phyloP scores from a whole-genome alignment of 768 basidiomycete species.

The Trametes punicea region DNA sequence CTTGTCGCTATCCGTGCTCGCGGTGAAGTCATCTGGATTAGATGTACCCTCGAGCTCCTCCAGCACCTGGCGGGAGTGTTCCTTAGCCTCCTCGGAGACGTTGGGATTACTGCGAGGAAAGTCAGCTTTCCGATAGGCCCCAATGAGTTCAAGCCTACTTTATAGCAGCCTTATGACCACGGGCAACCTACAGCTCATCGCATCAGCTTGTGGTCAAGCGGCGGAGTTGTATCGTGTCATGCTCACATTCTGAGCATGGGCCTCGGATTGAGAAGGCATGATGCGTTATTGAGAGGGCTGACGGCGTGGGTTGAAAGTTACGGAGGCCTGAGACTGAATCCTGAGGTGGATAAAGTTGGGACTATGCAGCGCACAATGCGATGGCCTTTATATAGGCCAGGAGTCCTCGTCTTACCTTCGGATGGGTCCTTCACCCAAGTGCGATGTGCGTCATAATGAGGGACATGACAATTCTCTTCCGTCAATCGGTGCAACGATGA shows the following conservation, averaged over 20 bases:
- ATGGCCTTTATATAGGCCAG: not conserved
- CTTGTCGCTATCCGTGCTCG: constrained; percentile 6
- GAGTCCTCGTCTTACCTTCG: not conserved
- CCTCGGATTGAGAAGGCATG: constrained; percentile 6
- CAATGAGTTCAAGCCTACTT: not conserved
- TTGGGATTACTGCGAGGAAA: constrained; percentile 26
- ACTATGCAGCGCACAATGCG: not conserved
- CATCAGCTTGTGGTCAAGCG: not conserved
- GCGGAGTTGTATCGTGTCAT: not conserved
- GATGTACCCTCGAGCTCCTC: constrained; percentile 18
- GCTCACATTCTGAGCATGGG: constrained; percentile 12
- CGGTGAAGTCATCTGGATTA: constrained; percentile 8
- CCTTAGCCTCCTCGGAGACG: constrained; percentile 29
- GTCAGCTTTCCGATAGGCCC: not conserved
- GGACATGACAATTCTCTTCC: not conserved
- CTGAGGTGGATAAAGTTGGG: not conserved
- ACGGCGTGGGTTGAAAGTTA: not conserved
- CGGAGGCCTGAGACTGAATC: no score
- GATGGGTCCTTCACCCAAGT: not conserved
- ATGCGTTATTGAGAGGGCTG: not conserved
- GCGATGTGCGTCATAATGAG: not conserved
- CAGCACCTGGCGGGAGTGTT: constrained; percentile 24
- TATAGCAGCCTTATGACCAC: constrained; percentile 18
- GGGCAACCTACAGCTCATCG: not conserved
- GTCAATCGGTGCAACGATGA: not conserved